Evolutionary conservation across 108 stramenopile genomes (phyloP).

Genomic region (Tribonema minus): DNA sequence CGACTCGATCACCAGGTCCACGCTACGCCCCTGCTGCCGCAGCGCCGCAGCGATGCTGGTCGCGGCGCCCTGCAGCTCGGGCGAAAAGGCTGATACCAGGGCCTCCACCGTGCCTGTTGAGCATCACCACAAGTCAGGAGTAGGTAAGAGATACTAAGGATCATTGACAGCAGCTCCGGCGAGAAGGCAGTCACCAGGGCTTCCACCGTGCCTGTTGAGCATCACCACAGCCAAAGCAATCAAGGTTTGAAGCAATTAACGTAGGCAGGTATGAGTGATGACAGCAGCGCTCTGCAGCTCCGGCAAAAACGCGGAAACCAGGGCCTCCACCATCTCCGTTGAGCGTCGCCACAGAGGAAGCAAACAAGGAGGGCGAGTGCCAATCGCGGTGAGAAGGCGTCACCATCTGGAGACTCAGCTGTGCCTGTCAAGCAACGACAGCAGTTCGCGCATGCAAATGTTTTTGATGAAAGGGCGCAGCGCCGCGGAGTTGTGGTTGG

Average conservation of each 20-base stretch:
- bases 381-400: no score
- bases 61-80: constrained; percentile 9
- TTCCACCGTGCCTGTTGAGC: neutral
- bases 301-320: neutral
- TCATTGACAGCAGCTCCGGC: neutral
- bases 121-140: neutral
- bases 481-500: no score
- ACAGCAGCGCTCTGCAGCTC: constrained; percentile 16
- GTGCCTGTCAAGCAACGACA: no score
- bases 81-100: neutral
- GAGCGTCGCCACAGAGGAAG: neutral
- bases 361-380: neutral
- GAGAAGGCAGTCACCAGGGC: neutral
- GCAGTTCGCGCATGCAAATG: no score
- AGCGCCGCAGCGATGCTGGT: constrained; percentile 64
- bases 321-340: neutral
- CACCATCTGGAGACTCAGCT: no score
- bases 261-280: no score
- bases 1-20: constrained; percentile 80
- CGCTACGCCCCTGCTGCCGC: constrained; percentile 70
- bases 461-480: no score
- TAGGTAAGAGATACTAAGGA: neutral
- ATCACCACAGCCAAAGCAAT: no score
- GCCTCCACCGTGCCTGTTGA: neutral
- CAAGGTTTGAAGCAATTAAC: neutral